Percentiles rank a stretch among this genome's conserved stretches.
Conservation (phyloP, 495 filamentous ascomycete genomes). For the Trichoderma reesei region DNA sequence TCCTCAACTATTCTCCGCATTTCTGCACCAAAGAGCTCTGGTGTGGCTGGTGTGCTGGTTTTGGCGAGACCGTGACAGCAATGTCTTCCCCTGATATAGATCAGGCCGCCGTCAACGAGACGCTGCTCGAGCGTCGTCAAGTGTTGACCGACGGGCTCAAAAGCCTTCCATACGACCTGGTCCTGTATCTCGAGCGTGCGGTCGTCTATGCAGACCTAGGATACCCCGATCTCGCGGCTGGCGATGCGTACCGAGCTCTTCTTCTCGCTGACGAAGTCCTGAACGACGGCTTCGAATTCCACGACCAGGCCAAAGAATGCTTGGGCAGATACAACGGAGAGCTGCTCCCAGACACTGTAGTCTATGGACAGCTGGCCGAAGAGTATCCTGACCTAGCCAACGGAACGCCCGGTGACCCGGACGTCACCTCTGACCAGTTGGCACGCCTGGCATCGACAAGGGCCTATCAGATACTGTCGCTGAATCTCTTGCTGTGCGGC, state of each 20-base stretch:
- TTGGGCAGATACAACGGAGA: constrained; percentile 23
- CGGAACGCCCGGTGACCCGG: constrained; percentile 17
- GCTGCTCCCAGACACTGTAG: constrained; percentile 27
- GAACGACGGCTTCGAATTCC: constrained; percentile 59
- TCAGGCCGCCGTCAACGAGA: background rate
- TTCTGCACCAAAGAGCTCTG: background rate
- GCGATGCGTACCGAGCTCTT: constrained; percentile 83
- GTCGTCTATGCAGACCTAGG: constrained; percentile 60
- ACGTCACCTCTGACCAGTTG: constrained; percentile 23
- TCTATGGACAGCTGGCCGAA: constrained; percentile 32
- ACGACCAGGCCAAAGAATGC: constrained; percentile 42
- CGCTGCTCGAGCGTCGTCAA: constrained; percentile 36
- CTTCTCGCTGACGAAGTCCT: constrained; percentile 71
- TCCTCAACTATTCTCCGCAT: background rate
- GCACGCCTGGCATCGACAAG: constrained; percentile 36
- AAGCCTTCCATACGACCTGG: constrained; percentile 63
- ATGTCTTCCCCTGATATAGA: constrained; percentile 1
- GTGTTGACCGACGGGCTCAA: constrained; percentile 38
- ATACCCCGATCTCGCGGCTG: constrained; percentile 82
- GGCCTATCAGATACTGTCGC: constrained; percentile 47
- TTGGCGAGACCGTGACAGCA: background rate
- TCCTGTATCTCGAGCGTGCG: constrained; percentile 64
- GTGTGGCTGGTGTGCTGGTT: background rate
- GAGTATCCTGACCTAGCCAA: constrained; percentile 10
- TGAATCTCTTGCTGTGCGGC: constrained; percentile 54